These are phyloP conservation scores for Neurospora sp. DNA, from an alignment of 2,329 filamentous ascomycete species.

Conservation along the genomic window DNA sequence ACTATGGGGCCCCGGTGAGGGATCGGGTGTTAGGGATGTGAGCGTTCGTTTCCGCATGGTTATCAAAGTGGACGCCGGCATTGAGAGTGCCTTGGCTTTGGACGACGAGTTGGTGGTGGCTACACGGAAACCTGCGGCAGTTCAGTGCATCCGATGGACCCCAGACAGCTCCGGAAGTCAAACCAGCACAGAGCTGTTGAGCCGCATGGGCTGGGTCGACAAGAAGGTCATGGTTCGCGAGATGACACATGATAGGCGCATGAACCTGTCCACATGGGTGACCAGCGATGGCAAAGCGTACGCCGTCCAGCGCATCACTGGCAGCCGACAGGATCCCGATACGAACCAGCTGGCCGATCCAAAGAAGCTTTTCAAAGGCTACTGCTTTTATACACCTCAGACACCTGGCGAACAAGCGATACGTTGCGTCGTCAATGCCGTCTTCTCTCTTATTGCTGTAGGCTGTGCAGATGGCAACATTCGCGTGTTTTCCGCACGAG, in stretches of 20 bases:
- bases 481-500: constrained; percentile 81
- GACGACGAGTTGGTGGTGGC: constrained; percentile 91
- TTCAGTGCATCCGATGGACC: constrained; percentile 93
- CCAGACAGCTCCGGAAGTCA: constrained; percentile 73
- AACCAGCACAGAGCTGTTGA: constrained; percentile 82
- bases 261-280: constrained; percentile 92
- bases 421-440: constrained; percentile 78
- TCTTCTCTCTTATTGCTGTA: constrained; percentile 87
- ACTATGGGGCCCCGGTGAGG: constrained; percentile 70
- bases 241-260: constrained; percentile 90
- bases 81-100: constrained; percentile 74
- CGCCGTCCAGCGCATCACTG: constrained; percentile 66
- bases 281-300: constrained; percentile 81
- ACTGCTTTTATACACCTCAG: constrained; percentile 76
- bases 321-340: constrained; percentile 28
- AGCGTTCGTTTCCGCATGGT: constrained; percentile 93
- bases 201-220: constrained; percentile 74
- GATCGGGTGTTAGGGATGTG: constrained; percentile 71
- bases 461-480: constrained; percentile 72
- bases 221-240: constrained; percentile 68
- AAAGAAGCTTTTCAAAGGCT: constrained; percentile 72
- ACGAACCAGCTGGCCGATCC: constrained; percentile 33
- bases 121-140: constrained; percentile 81
- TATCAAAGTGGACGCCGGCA: constrained; percentile 94
- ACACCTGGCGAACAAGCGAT: constrained; percentile 50